phyloP scores from a whole-genome alignment of 2,329 filamentous ascomycete species.

The Colletotrichum kahawae region DNA sequence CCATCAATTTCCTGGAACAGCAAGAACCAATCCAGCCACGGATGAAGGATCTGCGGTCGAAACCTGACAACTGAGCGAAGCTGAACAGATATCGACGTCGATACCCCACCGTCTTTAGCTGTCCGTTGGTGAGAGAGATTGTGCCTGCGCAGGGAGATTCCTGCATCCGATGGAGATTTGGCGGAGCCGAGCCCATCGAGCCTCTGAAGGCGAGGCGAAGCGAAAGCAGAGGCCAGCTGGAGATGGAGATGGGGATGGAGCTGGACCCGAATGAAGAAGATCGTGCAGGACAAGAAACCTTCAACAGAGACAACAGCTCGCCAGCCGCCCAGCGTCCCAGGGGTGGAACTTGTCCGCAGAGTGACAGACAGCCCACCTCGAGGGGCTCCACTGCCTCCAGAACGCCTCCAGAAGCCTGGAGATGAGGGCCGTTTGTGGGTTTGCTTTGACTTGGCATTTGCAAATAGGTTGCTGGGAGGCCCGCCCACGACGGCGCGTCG shows the following conservation, averaged over 20 bases:
- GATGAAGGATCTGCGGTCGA: neutral
- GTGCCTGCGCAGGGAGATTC: neutral
- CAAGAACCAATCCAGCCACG: neutral
- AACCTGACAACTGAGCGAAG: neutral
- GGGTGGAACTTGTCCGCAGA: neutral
- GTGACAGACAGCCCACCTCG: neutral
- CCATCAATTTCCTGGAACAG: conserved; percentile 13
- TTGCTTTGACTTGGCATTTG: conserved; percentile 13
- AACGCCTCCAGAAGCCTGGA: conserved; percentile 18
- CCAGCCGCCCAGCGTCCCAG: neutral
- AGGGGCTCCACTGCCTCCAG: conserved; percentile 9
- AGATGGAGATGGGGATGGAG: neutral
- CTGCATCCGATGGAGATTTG: neutral
- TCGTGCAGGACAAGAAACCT: conserved; percentile 7
- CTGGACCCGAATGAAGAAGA: neutral
- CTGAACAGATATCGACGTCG: neutral
- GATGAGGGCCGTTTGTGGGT: neutral
- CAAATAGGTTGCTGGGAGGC: conserved; percentile 14
- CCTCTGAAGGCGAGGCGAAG: neutral
- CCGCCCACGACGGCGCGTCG: conserved; percentile 1
- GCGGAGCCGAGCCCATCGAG: neutral
- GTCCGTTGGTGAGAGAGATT: neutral
- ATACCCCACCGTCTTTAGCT: neutral
- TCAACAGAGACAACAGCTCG: neutral
- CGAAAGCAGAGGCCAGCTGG: conserved; percentile 2